Conservation (phyloP, 1,284 basidiomycete genomes). For the Ganoderma multipileum region DNA sequence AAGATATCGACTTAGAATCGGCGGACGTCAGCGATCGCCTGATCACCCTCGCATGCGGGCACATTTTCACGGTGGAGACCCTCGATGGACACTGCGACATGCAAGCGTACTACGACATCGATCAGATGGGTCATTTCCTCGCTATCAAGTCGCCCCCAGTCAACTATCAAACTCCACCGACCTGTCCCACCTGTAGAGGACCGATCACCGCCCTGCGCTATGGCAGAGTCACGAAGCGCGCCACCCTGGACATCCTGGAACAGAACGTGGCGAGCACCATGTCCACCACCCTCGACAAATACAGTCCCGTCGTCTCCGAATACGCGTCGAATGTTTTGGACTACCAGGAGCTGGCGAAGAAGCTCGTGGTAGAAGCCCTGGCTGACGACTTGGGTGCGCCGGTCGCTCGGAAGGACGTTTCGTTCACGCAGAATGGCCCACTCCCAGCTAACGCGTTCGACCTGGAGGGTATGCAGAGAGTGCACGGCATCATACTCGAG, state of each 20-base stretch:
- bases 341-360: constrained; percentile 21
- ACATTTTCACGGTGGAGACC: constrained; percentile 76
- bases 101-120: constrained; percentile 56
- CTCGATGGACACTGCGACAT: constrained; percentile 69
- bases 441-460: constrained; percentile 12
- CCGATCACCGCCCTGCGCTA: constrained; percentile 61
- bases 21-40: constrained; percentile 57
- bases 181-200: constrained; percentile 62
- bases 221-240: constrained; percentile 66
- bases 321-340: constrained; percentile 14
- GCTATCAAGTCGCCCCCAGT: constrained; percentile 49
- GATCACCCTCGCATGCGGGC: constrained; percentile 69
- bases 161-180: constrained; percentile 54
- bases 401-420: neutral
- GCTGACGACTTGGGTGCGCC: neutral
- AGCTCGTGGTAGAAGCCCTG: constrained; percentile 4
- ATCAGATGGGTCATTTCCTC: constrained; percentile 47
- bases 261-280: constrained; percentile 63
- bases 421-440: constrained; percentile 18
- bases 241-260: constrained; percentile 67
- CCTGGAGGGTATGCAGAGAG: constrained; percentile 20
- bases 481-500: constrained; percentile 25
- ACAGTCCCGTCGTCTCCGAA: constrained; percentile 18
- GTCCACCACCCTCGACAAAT: constrained; percentile 40
- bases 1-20: constrained; percentile 53